These are phyloP conservation scores for Metschnikowia cerradonensis DNA, from an alignment of 805 yeast genomes.

Conservation along the genomic window DNA sequence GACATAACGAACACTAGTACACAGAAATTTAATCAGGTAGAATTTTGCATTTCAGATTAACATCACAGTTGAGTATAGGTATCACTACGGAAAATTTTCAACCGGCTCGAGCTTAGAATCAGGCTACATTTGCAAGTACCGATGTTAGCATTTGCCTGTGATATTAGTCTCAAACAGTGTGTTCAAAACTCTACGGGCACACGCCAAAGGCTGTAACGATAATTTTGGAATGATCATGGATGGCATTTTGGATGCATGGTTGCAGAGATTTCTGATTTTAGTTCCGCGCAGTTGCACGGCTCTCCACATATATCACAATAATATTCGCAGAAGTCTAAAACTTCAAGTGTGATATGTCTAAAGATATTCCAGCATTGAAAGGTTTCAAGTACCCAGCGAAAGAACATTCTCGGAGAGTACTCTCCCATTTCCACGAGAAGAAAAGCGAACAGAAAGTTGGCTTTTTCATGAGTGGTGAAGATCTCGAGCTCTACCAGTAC, in stretches of 20 bases:
- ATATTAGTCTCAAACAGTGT: neutral
- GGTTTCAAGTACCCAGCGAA: conserved; percentile 74
- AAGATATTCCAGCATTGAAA: conserved; percentile 1
- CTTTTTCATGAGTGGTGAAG: conserved; percentile 60
- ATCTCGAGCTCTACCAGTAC: conserved; percentile 58
- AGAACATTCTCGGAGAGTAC: conserved; percentile 60
- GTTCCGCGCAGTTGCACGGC: conserved; percentile 4
- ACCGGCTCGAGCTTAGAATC: no score
- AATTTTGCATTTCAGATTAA: no score
- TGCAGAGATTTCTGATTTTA: neutral
- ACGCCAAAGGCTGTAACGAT: neutral
- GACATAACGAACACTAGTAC: neutral
- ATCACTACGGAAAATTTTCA: neutral
- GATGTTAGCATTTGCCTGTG: no score
- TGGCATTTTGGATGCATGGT: neutral
- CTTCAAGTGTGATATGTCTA: neutral
- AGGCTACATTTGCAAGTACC: no score
- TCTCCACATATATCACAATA: neutral
- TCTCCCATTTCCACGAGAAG: conserved; percentile 31
- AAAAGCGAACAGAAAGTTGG: conserved; percentile 23
- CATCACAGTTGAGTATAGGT: neutral
- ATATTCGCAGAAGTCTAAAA: neutral
- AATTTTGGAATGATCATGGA: neutral
- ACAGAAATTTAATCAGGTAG: neutral
- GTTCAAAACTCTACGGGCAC: neutral